phyloP scores from a whole-genome alignment of 2,329 filamentous ascomycete species.

The Hypoxylon sp. region DNA sequence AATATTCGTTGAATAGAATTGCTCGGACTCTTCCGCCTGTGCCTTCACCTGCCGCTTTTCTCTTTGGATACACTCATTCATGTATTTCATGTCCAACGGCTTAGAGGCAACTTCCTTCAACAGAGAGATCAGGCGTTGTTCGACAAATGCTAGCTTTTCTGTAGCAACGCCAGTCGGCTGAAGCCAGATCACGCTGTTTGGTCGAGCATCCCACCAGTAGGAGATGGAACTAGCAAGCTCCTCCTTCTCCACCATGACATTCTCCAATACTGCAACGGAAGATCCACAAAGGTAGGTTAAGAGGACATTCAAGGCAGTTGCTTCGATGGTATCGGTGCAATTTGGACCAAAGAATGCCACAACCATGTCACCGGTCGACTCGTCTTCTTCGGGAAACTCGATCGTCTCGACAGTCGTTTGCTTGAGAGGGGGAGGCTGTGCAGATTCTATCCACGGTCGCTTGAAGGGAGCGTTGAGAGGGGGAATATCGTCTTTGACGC shows the following conservation, averaged over 20 bases:
- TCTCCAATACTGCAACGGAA: slow-evolving; percentile 92
- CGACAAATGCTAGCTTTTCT: slow-evolving; percentile 84
- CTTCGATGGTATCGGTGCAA: slow-evolving; percentile 77
- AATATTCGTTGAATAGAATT: slow-evolving; percentile 86
- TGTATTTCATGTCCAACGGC: slow-evolving; percentile 89
- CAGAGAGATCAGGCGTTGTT: slow-evolving; percentile 87
- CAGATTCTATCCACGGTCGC: slow-evolving; percentile 91
- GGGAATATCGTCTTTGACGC: slow-evolving; percentile 87
- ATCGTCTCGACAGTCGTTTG: slow-evolving; percentile 83
- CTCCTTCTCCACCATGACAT: slow-evolving; percentile 92
- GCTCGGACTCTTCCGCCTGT: slow-evolving; percentile 83
- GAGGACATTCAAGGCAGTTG: slow-evolving; percentile 82
- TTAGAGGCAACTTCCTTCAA: slow-evolving; percentile 85
- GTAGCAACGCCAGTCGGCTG: slow-evolving; percentile 89
- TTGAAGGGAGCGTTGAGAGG: slow-evolving; percentile 81
- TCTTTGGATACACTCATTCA: slow-evolving; percentile 87
- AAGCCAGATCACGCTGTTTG: slow-evolving; percentile 87
- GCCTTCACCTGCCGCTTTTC: slow-evolving; percentile 87
- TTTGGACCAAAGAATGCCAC: slow-evolving; percentile 90
- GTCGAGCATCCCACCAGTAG: slow-evolving; percentile 83
- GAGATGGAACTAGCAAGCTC: slow-evolving; percentile 89
- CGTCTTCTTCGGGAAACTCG: slow-evolving; percentile 96
- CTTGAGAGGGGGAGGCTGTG: slow-evolving; percentile 79
- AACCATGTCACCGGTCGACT: slow-evolving; percentile 89
- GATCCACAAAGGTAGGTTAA: slow-evolving; percentile 92